Percentiles rank a stretch among this genome's conserved stretches.
Evolutionary conservation across 2,329 filamentous ascomycete species (phyloP).

Genomic region (Cercospora sp.): DNA sequence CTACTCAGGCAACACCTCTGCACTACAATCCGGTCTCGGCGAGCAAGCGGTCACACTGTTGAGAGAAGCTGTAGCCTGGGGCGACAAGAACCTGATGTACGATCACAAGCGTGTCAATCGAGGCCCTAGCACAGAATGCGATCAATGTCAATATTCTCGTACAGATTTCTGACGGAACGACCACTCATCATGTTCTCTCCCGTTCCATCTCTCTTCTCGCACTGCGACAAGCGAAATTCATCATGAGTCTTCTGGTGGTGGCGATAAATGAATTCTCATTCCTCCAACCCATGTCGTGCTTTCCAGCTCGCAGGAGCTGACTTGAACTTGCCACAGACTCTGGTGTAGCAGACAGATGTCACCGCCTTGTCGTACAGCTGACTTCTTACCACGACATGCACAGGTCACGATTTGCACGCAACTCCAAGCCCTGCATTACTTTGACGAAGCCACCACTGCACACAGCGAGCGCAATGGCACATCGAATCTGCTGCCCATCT

Average conservation of each 20-base stretch:
- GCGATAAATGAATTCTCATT: neutral
- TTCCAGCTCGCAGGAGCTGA: neutral
- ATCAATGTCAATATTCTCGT: neutral
- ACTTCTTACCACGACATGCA: neutral
- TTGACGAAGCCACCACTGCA: neutral
- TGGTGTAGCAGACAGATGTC: neutral
- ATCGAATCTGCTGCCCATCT: conserved; percentile 19
- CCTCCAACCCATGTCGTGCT: neutral
- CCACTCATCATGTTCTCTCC: neutral
- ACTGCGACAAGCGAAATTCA: neutral
- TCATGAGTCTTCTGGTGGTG: neutral
- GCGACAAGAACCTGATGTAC: neutral
- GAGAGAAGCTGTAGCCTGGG: neutral
- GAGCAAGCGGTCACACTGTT: neutral
- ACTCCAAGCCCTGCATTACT: neutral
- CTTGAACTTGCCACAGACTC: neutral
- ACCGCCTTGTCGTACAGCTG: neutral
- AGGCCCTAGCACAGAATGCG: neutral
- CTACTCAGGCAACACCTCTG: neutral
- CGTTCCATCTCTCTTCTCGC: neutral
- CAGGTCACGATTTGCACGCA: neutral
- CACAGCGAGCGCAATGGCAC: conserved; percentile 6
- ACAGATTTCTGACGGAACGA: neutral
- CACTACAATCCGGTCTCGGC: neutral
- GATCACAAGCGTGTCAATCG: neutral